Base-by-base conservation (phyloP, 2,329 filamentous ascomycete species). In the Stemphylium lycopersici region DNA sequence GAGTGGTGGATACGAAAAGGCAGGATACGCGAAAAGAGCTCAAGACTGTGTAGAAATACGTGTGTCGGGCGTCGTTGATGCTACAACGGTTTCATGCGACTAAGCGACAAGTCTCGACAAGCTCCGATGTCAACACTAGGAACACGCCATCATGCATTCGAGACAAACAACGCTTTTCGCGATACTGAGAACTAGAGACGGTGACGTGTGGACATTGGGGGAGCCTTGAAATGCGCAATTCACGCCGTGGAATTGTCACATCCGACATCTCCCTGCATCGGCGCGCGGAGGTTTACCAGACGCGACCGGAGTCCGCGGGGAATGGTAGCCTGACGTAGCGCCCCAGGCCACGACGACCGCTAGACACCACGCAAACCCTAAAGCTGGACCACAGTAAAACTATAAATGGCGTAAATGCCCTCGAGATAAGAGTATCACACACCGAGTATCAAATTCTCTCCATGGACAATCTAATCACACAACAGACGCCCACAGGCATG, bases 401-500 rank as follows among this genome's bases (percentile, higher is more conserved):
- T 15, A 38, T 11, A 36, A 26, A 40, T 18, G 13, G 15, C 29
- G n/a, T 10, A 18, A 31, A 31, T 15, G 11, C 29, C 16, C 22
- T 24, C 29, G 10, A 11, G 6, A 20, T n/a, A 16, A 15, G 20
- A 16, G 15, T 2, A 26, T 6, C 15, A 20, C 10, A 16, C 20
- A 8, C 6, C 32, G 31, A 29, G 22, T 11, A 26, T 29, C 15
- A n/a, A 48, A 38, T n/a, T 13, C 6, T 13, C 16, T 18, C 11
- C 47, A 71, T 70, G 68, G 60, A 66, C 13, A 60, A 56, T 18
- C 41, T 67, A 1, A 56, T 66, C 38, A 65, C 54, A 43, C 65
- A 73, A 43, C 57, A 59, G 39, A 64, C 68, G 4, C 66, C 66
- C 1, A 53, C 60, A 15, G 62, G 67, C 26, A 72, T 84, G 43